Evolutionary conservation across 139 green algal genomes (phyloP).

Genomic region (Spirogloea muscicola): DNA sequence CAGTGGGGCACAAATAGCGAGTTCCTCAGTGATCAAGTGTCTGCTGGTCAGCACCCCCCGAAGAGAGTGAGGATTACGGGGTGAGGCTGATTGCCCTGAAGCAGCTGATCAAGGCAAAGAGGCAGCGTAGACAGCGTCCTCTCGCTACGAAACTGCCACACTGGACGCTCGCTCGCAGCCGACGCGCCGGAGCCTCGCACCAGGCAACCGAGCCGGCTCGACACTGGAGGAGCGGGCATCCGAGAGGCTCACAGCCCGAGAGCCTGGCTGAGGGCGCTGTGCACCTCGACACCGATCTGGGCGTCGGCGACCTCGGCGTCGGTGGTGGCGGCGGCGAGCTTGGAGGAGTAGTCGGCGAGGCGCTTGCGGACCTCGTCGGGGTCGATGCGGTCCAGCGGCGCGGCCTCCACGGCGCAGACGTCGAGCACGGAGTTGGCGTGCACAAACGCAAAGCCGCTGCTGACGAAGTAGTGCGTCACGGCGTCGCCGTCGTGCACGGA

Average conservation of each 20-base stretch:
- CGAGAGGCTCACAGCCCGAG: conserved; percentile 39
- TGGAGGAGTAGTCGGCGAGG: conserved; percentile 69
- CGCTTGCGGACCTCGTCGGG: conserved; percentile 38
- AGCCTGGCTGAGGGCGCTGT: conserved; percentile 65
- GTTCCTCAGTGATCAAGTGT: too few species aligned
- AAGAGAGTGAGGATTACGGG: too few species aligned
- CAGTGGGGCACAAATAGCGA: too few species aligned
- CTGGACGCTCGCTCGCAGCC: too few species aligned
- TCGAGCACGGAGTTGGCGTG: conserved; percentile 75
- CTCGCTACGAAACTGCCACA: too few species aligned
- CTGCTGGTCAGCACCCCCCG: too few species aligned
- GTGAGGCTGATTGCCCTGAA: too few species aligned
- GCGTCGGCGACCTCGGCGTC: conserved; percentile 79
- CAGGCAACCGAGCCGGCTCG: too few species aligned
- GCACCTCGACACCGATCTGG: conserved; percentile 85
- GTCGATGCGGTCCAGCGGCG: conserved; percentile 63
- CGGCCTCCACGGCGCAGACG: conserved; percentile 76
- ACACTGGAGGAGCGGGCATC: too few species aligned
- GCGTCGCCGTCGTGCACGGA: conserved; percentile 73
- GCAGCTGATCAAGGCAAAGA: too few species aligned
- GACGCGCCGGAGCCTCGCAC: too few species aligned
- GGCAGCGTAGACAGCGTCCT: too few species aligned
- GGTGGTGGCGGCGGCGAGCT: conserved; percentile 63
- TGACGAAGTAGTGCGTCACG: conserved; percentile 75
- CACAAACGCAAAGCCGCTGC: conserved; percentile 80